Base-by-base conservation (phyloP, 2,329 filamentous ascomycete species). In the Botryotinia narcissicola region DNA sequence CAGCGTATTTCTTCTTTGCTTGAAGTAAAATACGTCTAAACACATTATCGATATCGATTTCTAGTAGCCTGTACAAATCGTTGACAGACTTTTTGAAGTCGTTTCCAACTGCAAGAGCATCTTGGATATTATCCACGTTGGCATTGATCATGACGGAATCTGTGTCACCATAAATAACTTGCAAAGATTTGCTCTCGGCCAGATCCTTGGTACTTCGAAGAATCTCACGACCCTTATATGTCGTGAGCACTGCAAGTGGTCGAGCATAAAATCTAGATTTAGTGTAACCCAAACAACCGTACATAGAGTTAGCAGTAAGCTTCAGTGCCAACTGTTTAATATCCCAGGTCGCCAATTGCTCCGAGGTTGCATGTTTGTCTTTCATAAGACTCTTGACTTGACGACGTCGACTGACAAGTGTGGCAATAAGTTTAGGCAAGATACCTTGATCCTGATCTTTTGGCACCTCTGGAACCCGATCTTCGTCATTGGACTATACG, bases 141-240 rank as follows among this genome's bases (percentile, higher is more conserved):
- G 96, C 97, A 81, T 99, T 99, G 86, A 99, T 98, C 96, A 99
- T 99, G 84, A 99, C 96, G 14, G 96, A 99, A 83, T 99, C 96
- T 20, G 96, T 99, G 83, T 99, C 96, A 85, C 96, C 96, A 79
- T 99, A 99, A 76, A 99, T 98, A 82, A 99, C 96, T 80, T 96
- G 93, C 44, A 99, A 88, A 74, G 94, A 91, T 78, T 93, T 95
- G 79, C 90, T 93, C 83, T 99, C 96, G 16, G 96, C 96, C 75
- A 99, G 88, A 71, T 97, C 95, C 83, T 98, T 99, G 73, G 96
- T 99, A 81, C 93, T 97, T 76, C 93, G 90, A 74, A 99, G 86
- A 88, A 99, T 98, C 85, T 99, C 96, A 85, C 96, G 94, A 73
- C 96, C 96, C 83, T 99, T 98, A 85, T 91, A 97, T 0, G 96